Evolutionary conservation across 345 rosid species (phyloP), one percentile per base, ranked within the genome.

Genomic region (Sisymbrium irio): DNA sequence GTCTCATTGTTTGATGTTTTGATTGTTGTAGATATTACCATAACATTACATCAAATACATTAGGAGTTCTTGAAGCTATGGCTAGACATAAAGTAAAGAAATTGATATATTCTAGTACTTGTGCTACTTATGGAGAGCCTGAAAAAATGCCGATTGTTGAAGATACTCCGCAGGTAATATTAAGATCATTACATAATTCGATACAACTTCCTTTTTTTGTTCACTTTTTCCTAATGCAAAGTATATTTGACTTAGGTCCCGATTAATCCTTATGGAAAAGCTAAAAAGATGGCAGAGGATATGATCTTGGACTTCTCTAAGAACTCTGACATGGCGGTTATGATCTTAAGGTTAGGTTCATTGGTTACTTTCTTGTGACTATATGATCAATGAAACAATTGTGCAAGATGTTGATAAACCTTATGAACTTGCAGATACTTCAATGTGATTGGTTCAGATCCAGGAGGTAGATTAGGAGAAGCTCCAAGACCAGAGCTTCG

Each of bases 71-170:
- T 77, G 98, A 95, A 83, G 74, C 98, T 51, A 92, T 95, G 97
- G 86, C 94, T 56, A 85, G 85, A 39, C 88, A 88, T 75, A 83
- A 87, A 55, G 99, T 95, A 67, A 82, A 81, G 77, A 90, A 91
- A 44, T 60, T 95, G 72, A 95, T 95, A 65, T 95, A 95, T 81
- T 95, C 99, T 56, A 95, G 98, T 73, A 95, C 99, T 42, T 95
- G 99, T 75, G 99, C 99, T 67, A 95, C 99, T 20, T 95, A 95
- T 39, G 99, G 99, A 55, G 99, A 95, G 83, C 99, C 99, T 53
- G 87, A 87, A 18, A 87, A 83, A 85, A 92, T 95, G 99, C 99
- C 99, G 7, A 95, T 95, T 63, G 92, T 98, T 15, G 99, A 95
- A 88, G 90, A 77, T 37, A 95, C 98, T 66, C 87, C 85, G 0